Evolutionary conservation across 345 rosid genomes (phyloP).

Genomic region (Citrus cavaleriei): DNA sequence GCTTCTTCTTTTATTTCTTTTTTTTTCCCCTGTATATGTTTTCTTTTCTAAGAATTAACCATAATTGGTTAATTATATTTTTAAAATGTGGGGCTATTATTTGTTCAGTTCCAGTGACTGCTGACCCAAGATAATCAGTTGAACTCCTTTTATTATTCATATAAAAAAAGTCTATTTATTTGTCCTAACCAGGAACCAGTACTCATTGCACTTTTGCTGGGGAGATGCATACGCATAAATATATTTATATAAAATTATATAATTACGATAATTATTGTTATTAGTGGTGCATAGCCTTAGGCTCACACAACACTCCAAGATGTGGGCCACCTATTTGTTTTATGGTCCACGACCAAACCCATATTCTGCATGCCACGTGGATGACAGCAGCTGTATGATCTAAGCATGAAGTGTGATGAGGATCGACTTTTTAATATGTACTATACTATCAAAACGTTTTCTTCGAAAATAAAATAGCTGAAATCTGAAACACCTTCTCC

Average conservation of each 20-base stretch:
- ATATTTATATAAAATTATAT: background rate
- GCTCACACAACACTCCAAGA: constrained; percentile 28
- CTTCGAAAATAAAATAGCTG: too few relatives aligned
- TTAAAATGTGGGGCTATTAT: constrained; percentile 6
- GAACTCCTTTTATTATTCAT: background rate
- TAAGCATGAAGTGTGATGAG: constrained; percentile 58
- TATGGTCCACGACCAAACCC: constrained; percentile 56
- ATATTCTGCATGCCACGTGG: constrained; percentile 48
- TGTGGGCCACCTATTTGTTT: constrained; percentile 15
- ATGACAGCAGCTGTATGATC: constrained; percentile 48
- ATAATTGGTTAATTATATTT: constrained; percentile 12
- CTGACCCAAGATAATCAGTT: constrained; percentile 1
- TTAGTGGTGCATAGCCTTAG: constrained; percentile 18
- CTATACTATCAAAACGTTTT: background rate
- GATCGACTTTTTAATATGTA: background rate
- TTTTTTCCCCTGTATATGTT: background rate
- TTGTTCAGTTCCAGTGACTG: background rate
- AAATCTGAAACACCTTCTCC: background rate
- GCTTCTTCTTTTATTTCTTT: too few relatives aligned
- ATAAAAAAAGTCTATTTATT: constrained; percentile 5
- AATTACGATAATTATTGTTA: constrained; percentile 18
- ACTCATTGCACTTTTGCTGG: background rate
- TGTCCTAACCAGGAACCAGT: background rate
- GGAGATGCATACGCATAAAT: background rate
- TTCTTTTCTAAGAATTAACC: constrained; percentile 21